Evolutionary conservation across 768 basidiomycete genomes (phyloP), one percentile per base, ranked within the genome.

Genomic region (Leccinum pellstonianum): DNA sequence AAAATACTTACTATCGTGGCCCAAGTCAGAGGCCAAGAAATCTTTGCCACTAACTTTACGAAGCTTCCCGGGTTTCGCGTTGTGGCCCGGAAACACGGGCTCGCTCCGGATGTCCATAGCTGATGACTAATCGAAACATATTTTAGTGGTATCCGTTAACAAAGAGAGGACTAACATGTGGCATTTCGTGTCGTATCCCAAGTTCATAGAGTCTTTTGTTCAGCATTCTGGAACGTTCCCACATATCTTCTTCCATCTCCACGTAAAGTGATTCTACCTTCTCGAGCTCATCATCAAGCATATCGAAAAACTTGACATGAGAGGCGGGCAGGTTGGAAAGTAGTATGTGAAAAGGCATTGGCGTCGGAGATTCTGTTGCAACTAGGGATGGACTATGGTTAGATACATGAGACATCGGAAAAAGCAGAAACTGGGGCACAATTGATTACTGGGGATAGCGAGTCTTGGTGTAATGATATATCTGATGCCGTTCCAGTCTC

Each of bases 231-330:
- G 78, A 77, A 19, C 79, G 80, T 3, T 68, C 68, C 3, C 73
- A 75, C 83, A 83, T 87, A 74, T 82, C 85, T 54, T 79, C 79
- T 74, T 86, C 94, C 25, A 86, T 80, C 23, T 83, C 85, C 3
- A 81, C 66, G 70, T 91, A 98, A 73, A 98, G 98, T 0, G 76
- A 73, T 61, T 93, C 91, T 4, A 97, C 85, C 70, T 95, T 96
- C 14, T 90, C 86, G 3, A 97, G 77, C 70, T 98, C 87, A 0
- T 68, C 68, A 65, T 95, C 88, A 6, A 97, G 79, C 25, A 85
- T 77, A 2, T 82, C 79, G 60, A 98, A 90, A 76, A 96, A 98
- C 7, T 76, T 77, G 21, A 73, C 67, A 67, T 95, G 89, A 23
- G 81, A 75, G 0, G 84, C 78, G 11, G 85, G 80, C 12, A 95